Conservation (phyloP, 2,329 filamentous ascomycete species). For the Botryotinia calthae region DNA sequence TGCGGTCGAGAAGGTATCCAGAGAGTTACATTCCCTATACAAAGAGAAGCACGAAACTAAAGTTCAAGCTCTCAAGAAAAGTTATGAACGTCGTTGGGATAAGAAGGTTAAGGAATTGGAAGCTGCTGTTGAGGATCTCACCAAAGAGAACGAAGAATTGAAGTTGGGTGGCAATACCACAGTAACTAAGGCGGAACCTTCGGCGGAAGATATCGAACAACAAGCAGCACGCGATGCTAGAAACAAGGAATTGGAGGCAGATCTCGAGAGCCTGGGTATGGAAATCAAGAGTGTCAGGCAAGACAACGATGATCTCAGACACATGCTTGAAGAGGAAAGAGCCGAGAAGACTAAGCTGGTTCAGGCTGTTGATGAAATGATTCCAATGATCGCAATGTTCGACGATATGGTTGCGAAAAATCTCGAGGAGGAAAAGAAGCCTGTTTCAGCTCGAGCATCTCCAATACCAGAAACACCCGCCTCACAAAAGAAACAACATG, state of each 20-base stretch:
- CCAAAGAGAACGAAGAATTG: conserved; percentile 72
- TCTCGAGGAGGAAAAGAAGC: conserved; percentile 20
- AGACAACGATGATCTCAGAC: conserved; percentile 65
- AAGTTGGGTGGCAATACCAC: conserved; percentile 58
- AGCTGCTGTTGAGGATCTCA: conserved; percentile 63
- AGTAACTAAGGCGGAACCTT: conserved; percentile 53
- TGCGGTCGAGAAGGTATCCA: conserved; percentile 85
- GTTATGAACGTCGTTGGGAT: conserved; percentile 83
- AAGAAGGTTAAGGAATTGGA: conserved; percentile 83
- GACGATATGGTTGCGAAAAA: conserved; percentile 39
- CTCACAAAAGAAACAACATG: conserved; percentile 22
- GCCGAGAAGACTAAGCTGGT: conserved; percentile 84
- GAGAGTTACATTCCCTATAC: conserved; percentile 88
- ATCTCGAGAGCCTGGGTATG: conserved; percentile 68
- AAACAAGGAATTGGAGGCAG: conserved; percentile 72
- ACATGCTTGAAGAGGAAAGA: conserved; percentile 69
- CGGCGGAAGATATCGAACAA: conserved; percentile 57
- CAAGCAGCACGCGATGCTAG: conserved; percentile 71
- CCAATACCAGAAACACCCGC: conserved; percentile 32
- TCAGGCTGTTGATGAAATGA: conserved; percentile 79
- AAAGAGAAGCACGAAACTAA: conserved; percentile 98
- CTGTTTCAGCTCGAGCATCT: conserved; percentile 7
- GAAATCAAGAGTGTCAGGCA: conserved; percentile 67
- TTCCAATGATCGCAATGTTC: conserved; percentile 58
- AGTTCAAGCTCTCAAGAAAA: conserved; percentile 82